Conservation (phyloP, 2,329 filamentous ascomycete species). For the Penicillium sp. region DNA sequence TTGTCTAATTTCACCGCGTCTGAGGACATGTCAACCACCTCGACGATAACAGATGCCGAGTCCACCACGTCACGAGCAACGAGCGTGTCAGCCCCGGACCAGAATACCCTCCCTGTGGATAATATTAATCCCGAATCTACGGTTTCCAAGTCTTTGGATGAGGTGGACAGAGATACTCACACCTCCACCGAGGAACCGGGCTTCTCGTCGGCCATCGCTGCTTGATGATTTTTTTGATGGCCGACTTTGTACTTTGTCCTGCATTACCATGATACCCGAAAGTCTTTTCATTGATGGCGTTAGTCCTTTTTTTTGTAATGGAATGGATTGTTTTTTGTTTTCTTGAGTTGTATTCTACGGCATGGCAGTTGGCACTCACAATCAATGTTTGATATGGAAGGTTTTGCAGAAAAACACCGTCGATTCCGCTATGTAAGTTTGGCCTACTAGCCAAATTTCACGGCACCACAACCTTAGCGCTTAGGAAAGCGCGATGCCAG, state of each 20-base stretch:
- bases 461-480: not conserved
- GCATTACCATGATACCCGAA: conserved; percentile 5
- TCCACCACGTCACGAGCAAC: conserved; percentile 33
- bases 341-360: not conserved
- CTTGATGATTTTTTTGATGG: not conserved
- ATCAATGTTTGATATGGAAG: not conserved
- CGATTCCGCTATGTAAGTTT: not conserved
- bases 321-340: not conserved
- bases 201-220: not conserved
- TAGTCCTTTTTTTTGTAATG: not conserved
- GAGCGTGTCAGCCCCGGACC: conserved; percentile 28
- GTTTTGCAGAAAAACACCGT: not conserved
- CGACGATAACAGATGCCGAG: conserved; percentile 30
- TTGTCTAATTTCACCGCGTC: conserved; percentile 24
- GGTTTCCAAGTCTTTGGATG: not conserved
- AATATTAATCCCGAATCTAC: not conserved
- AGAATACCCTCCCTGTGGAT: not conserved
- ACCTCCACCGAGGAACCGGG: not conserved
- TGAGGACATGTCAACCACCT: conserved; percentile 31
- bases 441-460: not conserved
- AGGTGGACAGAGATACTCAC: not conserved
- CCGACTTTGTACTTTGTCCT: conserved; percentile 1
- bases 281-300: not conserved
- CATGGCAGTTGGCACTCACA: not conserved
- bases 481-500: not conserved